Evolutionary conservation across 2,329 filamentous ascomycete species (phyloP).

Genomic region (Mycosphaerella arachidis): DNA sequence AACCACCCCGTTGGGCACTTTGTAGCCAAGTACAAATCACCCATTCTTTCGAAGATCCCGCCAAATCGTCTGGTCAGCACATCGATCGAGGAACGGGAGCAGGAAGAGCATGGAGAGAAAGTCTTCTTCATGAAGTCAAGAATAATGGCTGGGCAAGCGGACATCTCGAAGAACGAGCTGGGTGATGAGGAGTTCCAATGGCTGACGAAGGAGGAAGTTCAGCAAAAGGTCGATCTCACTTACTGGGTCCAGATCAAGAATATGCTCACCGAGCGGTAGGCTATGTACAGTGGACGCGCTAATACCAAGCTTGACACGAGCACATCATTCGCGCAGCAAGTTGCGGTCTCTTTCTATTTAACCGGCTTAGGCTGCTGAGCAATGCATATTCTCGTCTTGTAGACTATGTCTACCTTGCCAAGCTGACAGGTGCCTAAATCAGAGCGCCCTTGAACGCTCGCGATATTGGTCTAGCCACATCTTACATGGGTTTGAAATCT

Average conservation of each 20-base stretch:
- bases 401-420: too few relatives aligned
- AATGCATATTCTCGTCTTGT: too few relatives aligned
- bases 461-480: too few relatives aligned
- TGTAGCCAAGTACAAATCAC: constrained; percentile 49
- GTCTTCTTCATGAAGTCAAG: constrained; percentile 93
- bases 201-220: constrained; percentile 84
- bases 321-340: not conserved
- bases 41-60: constrained; percentile 27
- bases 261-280: constrained; percentile 73
- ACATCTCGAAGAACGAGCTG: constrained; percentile 66
- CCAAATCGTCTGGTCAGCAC: constrained; percentile 26
- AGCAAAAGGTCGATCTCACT: constrained; percentile 55
- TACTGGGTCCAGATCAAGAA: constrained; percentile 76
- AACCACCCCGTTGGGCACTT: constrained; percentile 83
- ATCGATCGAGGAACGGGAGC: constrained; percentile 28
- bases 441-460: too few relatives aligned
- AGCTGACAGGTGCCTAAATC: too few relatives aligned
- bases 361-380: too few relatives aligned
- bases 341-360: too few relatives aligned
- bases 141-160: constrained; percentile 94
- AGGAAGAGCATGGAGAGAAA: constrained; percentile 63
- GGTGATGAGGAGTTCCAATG: constrained; percentile 83
- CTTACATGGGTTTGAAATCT: too few relatives aligned
- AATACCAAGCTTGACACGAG: not conserved
- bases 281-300: not conserved